Percentiles rank a stretch among this genome's conserved stretches.
Evolutionary conservation across 2,329 filamentous ascomycete species (phyloP).

Genomic region (Lojkania enalia): DNA sequence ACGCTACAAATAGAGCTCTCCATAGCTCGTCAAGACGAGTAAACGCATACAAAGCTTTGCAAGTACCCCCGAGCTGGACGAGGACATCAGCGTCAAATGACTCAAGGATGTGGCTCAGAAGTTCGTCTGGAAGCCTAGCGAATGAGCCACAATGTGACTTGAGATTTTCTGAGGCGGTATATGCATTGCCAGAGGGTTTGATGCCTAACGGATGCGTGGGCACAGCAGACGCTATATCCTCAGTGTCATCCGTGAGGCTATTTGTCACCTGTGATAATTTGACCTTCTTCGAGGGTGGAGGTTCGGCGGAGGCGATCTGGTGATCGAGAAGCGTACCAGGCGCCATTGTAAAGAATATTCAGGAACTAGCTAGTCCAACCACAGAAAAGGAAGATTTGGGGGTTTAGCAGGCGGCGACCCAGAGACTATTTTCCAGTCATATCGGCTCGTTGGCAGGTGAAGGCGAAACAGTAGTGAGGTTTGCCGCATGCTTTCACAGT

Average conservation of each 20-base stretch:
- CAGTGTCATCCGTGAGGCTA: constrained; percentile 29
- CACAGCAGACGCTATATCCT: constrained; percentile 59
- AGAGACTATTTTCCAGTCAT: constrained; percentile 5
- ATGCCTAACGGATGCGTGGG: constrained; percentile 80
- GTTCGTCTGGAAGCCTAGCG: constrained; percentile 74
- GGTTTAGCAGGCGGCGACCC: neutral
- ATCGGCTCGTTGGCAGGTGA: constrained; percentile 1
- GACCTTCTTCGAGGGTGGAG: constrained; percentile 41
- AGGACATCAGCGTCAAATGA: constrained; percentile 67
- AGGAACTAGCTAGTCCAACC: constrained; percentile 1
- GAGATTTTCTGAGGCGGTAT: constrained; percentile 67
- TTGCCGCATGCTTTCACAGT: constrained; percentile 1
- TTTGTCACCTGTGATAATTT: constrained; percentile 31
- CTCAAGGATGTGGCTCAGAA: constrained; percentile 76
- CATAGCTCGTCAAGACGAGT: constrained; percentile 83
- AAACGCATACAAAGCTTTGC: constrained; percentile 85
- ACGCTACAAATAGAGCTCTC: constrained; percentile 84
- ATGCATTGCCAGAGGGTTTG: constrained; percentile 83
- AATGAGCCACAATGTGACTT: constrained; percentile 69
- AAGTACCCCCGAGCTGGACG: constrained; percentile 71
- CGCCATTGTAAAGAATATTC: constrained; percentile 30
- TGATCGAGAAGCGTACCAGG: constrained; percentile 36
- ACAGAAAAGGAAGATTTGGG: neutral
- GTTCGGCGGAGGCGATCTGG: constrained; percentile 28
- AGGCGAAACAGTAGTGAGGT: neutral